Percentiles rank a stretch among this genome's conserved stretches.
Evolutionary conservation across 768 basidiomycete species (phyloP).

Genomic region (Neoboletus subvelutipes): DNA sequence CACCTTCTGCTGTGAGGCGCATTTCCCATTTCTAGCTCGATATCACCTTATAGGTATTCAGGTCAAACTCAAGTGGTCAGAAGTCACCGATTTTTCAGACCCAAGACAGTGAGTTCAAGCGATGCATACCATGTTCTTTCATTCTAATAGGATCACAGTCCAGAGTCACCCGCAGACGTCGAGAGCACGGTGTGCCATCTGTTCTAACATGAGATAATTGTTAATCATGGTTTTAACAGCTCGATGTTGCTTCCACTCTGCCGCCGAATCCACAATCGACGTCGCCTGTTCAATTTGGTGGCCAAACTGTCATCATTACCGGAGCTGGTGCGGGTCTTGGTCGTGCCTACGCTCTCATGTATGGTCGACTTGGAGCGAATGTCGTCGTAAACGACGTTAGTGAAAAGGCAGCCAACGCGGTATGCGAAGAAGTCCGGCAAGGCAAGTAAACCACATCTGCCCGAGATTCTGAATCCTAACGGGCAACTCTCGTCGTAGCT

Average conservation of each 20-base stretch:
- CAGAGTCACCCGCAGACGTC: constrained; percentile 59
- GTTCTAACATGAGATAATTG: neutral
- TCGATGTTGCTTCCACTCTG: constrained; percentile 61
- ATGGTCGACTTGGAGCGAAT: constrained; percentile 89
- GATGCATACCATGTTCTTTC: neutral
- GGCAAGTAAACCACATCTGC: constrained; percentile 41
- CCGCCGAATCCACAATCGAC: constrained; percentile 68
- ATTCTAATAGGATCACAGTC: constrained; percentile 43
- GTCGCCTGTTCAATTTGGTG: constrained; percentile 76
- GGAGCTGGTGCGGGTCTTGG: constrained; percentile 96
- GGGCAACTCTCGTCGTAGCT: constrained; percentile 42
- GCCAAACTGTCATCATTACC: constrained; percentile 90
- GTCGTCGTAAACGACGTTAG: constrained; percentile 95
- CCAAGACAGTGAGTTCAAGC: constrained; percentile 57
- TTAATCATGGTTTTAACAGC: constrained; percentile 36
- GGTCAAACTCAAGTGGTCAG: constrained; percentile 82
- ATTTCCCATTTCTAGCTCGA: neutral
- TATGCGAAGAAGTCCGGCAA: constrained; percentile 84
- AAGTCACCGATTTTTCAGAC: constrained; percentile 77
- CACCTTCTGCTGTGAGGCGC: constrained; percentile 80
- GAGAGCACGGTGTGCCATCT: constrained; percentile 48
- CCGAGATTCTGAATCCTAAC: neutral
- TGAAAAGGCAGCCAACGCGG: constrained; percentile 77
- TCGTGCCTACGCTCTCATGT: constrained; percentile 89
- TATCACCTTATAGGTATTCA: constrained; percentile 25